phyloP scores from a whole-genome alignment of 371 early-diverging fungal genomes.

The Parasitella parasitica region DNA sequence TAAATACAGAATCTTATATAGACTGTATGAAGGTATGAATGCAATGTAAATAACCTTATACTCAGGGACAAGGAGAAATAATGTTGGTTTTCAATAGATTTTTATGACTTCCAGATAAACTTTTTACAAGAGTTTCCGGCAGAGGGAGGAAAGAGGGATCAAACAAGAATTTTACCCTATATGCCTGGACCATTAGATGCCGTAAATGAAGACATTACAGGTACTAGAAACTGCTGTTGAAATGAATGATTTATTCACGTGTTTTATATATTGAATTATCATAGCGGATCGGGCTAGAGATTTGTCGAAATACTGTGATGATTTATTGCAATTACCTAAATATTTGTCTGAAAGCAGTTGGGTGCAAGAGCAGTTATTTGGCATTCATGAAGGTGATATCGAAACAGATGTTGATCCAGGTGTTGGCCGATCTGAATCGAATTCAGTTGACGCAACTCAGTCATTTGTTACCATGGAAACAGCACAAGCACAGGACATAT shows the following conservation, averaged over 20 bases:
- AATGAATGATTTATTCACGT: slow-evolving; percentile 1
- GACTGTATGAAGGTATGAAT: slow-evolving; percentile 62
- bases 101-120: slow-evolving; percentile 79
- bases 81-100: slow-evolving; percentile 44
- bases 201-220: slow-evolving; percentile 60
- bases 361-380: slow-evolving; percentile 64
- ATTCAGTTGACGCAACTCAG: neutral
- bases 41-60: too few species aligned
- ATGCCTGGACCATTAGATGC: slow-evolving; percentile 69
- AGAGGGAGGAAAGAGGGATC: slow-evolving; percentile 70
- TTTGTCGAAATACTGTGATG: slow-evolving; percentile 71
- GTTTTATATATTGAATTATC: neutral
- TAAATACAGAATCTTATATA: slow-evolving; percentile 57
- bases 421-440: neutral
- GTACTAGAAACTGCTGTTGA: slow-evolving; percentile 14
- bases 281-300: slow-evolving; percentile 58
- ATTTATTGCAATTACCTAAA: slow-evolving; percentile 60
- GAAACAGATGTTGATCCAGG: slow-evolving; percentile 54
- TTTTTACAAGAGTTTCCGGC: slow-evolving; percentile 72
- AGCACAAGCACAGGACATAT: too few species aligned
- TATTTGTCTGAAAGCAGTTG: slow-evolving; percentile 57
- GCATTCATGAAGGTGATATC: slow-evolving; percentile 66
- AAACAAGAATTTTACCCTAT: slow-evolving; percentile 71
- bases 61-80: too few species aligned
- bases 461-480: neutral